Percentiles rank a stretch among this genome's conserved stretches.
Conservation (phyloP, 1,284 basidiomycete species). For the Austropuccinia psidii region DNA sequence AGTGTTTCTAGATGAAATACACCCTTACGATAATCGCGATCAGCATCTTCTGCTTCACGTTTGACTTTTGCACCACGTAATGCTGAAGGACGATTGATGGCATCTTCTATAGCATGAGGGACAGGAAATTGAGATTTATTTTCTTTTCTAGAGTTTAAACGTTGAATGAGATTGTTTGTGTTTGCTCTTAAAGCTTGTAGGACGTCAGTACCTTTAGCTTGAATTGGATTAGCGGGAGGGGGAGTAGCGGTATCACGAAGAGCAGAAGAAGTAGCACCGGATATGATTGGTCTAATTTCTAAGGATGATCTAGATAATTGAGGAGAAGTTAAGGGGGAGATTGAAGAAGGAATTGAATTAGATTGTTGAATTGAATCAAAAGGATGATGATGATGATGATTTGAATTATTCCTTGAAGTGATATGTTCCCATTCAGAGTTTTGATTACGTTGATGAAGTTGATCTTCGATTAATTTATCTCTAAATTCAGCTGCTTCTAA, state of each 20-base stretch:
- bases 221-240: slow-evolving; percentile 25
- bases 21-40: slow-evolving; percentile 83
- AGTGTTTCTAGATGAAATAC: slow-evolving; percentile 92
- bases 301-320: not conserved
- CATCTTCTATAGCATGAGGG: slow-evolving; percentile 12
- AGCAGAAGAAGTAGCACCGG: slow-evolving; percentile 29
- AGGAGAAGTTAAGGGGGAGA: not conserved
- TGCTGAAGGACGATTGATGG: slow-evolving; percentile 13
- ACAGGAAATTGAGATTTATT: not conserved
- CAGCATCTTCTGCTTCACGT: slow-evolving; percentile 49
- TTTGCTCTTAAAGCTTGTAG: slow-evolving; percentile 31
- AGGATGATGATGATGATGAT: no score
- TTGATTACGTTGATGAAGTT: not conserved
- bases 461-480: slow-evolving; percentile 34
- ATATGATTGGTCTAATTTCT: slow-evolving; percentile 11
- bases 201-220: slow-evolving; percentile 33
- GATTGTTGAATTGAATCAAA: not conserved
- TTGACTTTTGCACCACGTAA: slow-evolving; percentile 19
- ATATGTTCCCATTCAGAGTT: slow-evolving; percentile 31
- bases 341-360: not conserved
- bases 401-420: not conserved
- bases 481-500: slow-evolving; percentile 17
- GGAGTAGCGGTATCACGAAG: slow-evolving; percentile 35
- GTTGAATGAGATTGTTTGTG: slow-evolving; percentile 34
- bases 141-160: slow-evolving; percentile 35